Percentiles rank a stretch among this genome's conserved stretches.
Evolutionary conservation across 2,329 filamentous ascomycete genomes (phyloP).

Genomic region (Chrysosporium queenslandicum): DNA sequence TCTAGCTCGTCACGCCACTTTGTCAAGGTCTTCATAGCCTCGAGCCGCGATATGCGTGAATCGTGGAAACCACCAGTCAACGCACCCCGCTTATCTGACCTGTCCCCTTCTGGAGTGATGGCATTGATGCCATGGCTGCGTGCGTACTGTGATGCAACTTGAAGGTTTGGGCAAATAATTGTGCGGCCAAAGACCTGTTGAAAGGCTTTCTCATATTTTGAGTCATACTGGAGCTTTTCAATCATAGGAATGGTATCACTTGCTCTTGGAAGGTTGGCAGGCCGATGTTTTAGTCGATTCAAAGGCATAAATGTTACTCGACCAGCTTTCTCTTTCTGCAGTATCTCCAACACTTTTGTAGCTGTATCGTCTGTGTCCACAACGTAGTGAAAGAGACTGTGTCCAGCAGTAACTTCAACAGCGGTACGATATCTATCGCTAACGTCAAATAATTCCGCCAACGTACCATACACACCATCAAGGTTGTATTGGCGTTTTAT

Average conservation of each 20-base stretch:
- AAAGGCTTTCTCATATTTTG: conserved; percentile 71
- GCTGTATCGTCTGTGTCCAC: conserved; percentile 87
- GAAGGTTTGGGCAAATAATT: conserved; percentile 82
- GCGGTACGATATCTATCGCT: conserved; percentile 75
- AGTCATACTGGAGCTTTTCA: conserved; percentile 71
- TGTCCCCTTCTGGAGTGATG: conserved; percentile 90
- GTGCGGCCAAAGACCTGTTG: conserved; percentile 92
- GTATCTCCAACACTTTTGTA: conserved; percentile 64
- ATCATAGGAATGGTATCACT: conserved; percentile 81
- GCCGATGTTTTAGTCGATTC: conserved; percentile 62
- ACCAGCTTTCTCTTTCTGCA: conserved; percentile 71
- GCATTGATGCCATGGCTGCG: conserved; percentile 84
- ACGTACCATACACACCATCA: conserved; percentile 78
- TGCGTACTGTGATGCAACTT: conserved; percentile 80
- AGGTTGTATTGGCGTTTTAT: conserved; percentile 71
- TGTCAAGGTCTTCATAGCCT: conserved; percentile 65
- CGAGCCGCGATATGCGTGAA: conserved; percentile 71
- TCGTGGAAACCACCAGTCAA: conserved; percentile 94
- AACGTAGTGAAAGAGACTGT: conserved; percentile 89
- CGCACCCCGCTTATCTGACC: conserved; percentile 87
- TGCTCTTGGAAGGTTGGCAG: conserved; percentile 68
- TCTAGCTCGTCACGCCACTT: conserved; percentile 69
- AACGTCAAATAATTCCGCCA: conserved; percentile 87
- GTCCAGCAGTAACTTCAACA: conserved; percentile 84
- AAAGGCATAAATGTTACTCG: conserved; percentile 92